Base-by-base conservation (phyloP, 371 early-diverging fungal species). In the Choanephora cucurbitarum region DNA sequence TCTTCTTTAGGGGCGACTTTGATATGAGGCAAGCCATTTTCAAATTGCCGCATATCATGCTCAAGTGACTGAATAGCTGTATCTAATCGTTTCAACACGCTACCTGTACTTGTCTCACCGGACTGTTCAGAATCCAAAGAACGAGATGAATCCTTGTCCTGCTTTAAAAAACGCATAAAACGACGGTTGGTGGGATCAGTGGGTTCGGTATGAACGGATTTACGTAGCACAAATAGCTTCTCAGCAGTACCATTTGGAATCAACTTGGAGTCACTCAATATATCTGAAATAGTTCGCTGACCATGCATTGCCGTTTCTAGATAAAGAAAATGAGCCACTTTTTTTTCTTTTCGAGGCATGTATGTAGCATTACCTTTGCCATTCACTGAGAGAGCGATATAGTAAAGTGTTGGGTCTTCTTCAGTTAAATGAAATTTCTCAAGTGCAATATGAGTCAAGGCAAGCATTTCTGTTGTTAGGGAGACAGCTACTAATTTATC, bases 341-440 rank as follows among this genome's bases (percentile, higher is more conserved):
- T n/a, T n/a, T n/a, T n/a, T n/a, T n/a, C n/a, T n/a, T n/a, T n/a
- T n/a, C n/a, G n/a, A n/a, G n/a, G n/a, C n/a, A n/a, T n/a, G 9
- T 18, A 32, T 23, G 11, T 21, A 10, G 43, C 46, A 5, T 39
- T 56, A 55, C 44, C 52, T 41, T 53, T 43, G 2, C 53, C 60
- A 32, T 57, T 64, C 1, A 56, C 46, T 7, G 62, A 65, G 4
- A 69, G 34, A 1, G 58, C 33, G 23, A 69, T 55, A 14, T 40
- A 37, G 52, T 61, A 69, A 7, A 22, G 33, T 0, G 22, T 22
- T n/a, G 46, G 19, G 11, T 57, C 61, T 41, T 60, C 53, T 11
- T 59, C 57, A 14, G 43, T 31, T 21, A 79, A 57, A 50, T 79
- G 80, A 39, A 79, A 79, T 18, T 79, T 79, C n/a, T 79, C 80